Percentiles rank a stretch among this genome's conserved stretches.
Conservation (phyloP, 2,329 filamentous ascomycete species). For the Aspergillus sp. region DNA sequence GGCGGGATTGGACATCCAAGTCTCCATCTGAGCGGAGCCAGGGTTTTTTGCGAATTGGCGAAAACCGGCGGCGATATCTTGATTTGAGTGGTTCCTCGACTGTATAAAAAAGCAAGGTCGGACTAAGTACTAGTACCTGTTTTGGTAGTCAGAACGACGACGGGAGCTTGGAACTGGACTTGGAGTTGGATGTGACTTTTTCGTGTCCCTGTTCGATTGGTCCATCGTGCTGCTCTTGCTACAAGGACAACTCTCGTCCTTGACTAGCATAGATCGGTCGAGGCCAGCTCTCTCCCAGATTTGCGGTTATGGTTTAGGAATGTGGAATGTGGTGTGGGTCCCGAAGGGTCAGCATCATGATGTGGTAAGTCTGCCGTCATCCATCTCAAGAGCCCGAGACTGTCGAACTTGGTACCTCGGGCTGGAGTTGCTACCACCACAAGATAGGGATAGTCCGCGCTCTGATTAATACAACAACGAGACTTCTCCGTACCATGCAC, state of each 20-base stretch:
- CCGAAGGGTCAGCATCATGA: neutral
- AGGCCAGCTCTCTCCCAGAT: neutral
- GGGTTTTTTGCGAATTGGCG: neutral
- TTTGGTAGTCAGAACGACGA: no score
- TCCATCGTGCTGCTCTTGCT: neutral
- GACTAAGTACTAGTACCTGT: neutral
- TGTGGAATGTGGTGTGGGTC: neutral
- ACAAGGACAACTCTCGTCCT: no score
- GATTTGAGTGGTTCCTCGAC: neutral
- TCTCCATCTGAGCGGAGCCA: neutral
- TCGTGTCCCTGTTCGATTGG: neutral
- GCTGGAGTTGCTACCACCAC: neutral
- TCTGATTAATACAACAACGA: neutral
- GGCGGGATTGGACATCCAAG: neutral
- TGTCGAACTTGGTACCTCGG: neutral
- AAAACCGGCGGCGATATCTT: neutral
- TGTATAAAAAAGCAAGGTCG: neutral
- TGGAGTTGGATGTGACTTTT: no score
- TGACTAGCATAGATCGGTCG: neutral
- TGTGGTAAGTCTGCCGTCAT: slow-evolving; percentile 6
- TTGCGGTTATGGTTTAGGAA: neutral
- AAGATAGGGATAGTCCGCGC: neutral
- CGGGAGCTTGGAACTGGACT: no score
- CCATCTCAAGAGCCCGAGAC: neutral
- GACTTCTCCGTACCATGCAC: neutral